Evolutionary conservation across 208 protist genomes (phyloP).

Genomic region (Trichomonas vaginalis): DNA sequence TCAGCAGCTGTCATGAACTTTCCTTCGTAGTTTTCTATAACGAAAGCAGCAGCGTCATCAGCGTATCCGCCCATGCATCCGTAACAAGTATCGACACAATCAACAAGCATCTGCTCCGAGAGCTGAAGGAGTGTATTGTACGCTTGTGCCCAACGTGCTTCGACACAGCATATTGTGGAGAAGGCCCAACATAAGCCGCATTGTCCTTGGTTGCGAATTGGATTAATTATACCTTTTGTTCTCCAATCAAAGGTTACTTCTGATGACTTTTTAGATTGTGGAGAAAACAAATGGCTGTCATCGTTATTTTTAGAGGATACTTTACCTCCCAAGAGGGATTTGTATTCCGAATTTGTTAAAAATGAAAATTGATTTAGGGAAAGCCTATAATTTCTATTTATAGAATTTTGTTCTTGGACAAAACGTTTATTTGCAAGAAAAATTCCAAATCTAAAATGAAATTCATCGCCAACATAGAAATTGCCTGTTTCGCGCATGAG

Average conservation of each 20-base stretch:
- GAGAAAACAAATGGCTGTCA: background rate
- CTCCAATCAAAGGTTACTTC: slow-evolving; percentile 42
- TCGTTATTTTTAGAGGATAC: background rate
- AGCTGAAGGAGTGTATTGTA: slow-evolving; percentile 40
- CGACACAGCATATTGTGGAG: background rate
- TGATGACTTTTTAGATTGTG: background rate
- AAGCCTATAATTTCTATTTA: background rate
- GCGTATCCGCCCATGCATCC: slow-evolving; percentile 68
- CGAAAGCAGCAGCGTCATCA: slow-evolving; percentile 46
- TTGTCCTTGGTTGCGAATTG: slow-evolving; percentile 43
- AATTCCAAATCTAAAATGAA: background rate
- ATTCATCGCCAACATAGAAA: background rate
- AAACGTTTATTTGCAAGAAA: background rate
- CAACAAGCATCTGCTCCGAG: slow-evolving; percentile 74
- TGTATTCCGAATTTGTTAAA: background rate
- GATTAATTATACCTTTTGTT: slow-evolving; percentile 36
- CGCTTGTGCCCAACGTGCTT: background rate
- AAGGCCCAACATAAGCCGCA: slow-evolving; percentile 50
- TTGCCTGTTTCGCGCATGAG: background rate
- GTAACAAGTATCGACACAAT: slow-evolving; percentile 56
- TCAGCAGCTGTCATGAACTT: slow-evolving; percentile 29
- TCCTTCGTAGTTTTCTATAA: slow-evolving; percentile 27
- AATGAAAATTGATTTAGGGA: background rate
- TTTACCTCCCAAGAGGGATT: background rate
- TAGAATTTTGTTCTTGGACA: background rate